These are phyloP conservation scores for Colletotrichum navitas DNA, from an alignment of 2,329 filamentous ascomycete species.

Conservation along the genomic window DNA sequence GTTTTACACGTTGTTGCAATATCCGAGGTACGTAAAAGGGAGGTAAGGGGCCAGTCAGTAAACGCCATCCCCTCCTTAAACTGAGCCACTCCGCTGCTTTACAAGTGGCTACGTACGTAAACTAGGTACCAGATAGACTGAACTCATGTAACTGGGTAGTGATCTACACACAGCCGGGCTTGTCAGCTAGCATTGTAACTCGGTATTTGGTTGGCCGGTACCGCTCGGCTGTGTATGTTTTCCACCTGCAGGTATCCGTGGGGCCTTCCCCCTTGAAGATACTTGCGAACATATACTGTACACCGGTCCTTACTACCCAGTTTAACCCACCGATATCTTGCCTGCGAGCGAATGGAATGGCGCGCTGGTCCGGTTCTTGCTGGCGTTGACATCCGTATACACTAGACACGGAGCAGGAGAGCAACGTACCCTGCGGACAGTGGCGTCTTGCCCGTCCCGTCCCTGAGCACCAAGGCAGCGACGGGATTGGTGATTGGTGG, in stretches of 20 bases:
- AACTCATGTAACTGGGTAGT: not conserved
- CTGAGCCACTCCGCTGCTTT: too few species aligned
- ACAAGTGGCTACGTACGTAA: not conserved
- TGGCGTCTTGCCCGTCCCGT: not conserved
- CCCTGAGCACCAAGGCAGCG: not conserved
- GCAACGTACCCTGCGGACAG: not conserved
- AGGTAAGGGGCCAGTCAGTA: not conserved
- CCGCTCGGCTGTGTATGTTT: constrained; percentile 12
- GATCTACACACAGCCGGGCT: constrained; percentile 21
- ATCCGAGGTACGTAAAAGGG: not conserved
- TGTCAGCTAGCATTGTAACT: not conserved
- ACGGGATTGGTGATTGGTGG: constrained; percentile 9
- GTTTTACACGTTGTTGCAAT: constrained; percentile 1
- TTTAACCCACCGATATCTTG: not conserved
- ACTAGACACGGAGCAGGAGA: not conserved
- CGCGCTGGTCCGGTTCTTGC: not conserved
- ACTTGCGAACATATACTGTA: not conserved
- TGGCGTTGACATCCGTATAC: not conserved
- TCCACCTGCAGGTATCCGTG: constrained; percentile 7
- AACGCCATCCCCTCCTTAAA: not conserved
- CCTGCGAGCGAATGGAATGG: constrained; percentile 8
- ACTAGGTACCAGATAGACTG: constrained; percentile 17
- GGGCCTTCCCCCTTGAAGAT: not conserved
- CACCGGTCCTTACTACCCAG: not conserved
- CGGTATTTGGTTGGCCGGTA: constrained; percentile 3